phyloP scores from a whole-genome alignment of 345 rosid species.

The Reutealis trisperma region DNA sequence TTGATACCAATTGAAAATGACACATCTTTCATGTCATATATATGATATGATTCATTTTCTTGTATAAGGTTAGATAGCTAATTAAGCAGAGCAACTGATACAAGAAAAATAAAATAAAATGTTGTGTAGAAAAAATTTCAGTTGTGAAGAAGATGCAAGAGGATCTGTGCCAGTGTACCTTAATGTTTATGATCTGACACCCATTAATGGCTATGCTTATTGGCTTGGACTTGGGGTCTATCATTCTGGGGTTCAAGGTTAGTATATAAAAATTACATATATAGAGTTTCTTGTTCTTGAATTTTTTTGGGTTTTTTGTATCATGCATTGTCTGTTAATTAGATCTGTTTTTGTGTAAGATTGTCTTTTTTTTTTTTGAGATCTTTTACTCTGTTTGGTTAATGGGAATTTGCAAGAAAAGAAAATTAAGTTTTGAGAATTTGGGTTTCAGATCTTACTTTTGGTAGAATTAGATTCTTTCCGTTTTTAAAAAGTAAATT shows the following conservation, averaged over 20 bases:
- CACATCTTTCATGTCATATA: background rate
- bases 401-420: slow-evolving; percentile 18
- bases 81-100: background rate
- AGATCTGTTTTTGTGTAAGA: slow-evolving; percentile 23
- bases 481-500: background rate
- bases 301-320: background rate
- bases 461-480: background rate
- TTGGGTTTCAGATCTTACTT: background rate
- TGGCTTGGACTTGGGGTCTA: slow-evolving; percentile 98
- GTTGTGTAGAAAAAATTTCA: slow-evolving; percentile 66
- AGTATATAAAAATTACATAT: slow-evolving; percentile 5
- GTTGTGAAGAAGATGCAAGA: slow-evolving; percentile 35
- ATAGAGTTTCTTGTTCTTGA: background rate
- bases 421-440: slow-evolving; percentile 1
- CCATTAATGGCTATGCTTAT: slow-evolving; percentile 90
- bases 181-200: slow-evolving; percentile 95
- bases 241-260: slow-evolving; percentile 99
- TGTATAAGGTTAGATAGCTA: no score
- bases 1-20: slow-evolving; percentile 16
- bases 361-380: background rate
- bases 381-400: slow-evolving; percentile 23
- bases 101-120: slow-evolving; percentile 26
- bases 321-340: background rate
- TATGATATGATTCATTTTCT: background rate
- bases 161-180: slow-evolving; percentile 94